A percentile compares a stretch with the other conserved stretches of the same genome.
Evolutionary conservation across 2,329 filamentous ascomycete species (phyloP).

Genomic region (Sphaerulina musiva): DNA sequence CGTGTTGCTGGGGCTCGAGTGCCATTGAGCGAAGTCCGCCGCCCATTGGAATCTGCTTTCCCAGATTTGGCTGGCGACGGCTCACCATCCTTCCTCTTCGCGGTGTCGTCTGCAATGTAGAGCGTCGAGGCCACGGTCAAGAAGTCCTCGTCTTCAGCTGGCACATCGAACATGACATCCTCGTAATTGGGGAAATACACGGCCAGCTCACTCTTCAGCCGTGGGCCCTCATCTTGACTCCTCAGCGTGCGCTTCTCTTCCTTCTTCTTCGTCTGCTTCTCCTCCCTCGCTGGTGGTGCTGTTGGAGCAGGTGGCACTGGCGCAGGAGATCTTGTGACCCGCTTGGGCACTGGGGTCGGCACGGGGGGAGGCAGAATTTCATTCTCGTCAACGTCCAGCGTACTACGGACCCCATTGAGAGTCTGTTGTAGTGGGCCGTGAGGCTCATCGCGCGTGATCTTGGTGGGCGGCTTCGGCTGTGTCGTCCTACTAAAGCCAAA

Average conservation of each 20-base stretch:
- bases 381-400: slow-evolving; percentile 25
- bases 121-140: slow-evolving; percentile 25
- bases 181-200: slow-evolving; percentile 92
- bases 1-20: slow-evolving; percentile 14
- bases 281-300: background rate
- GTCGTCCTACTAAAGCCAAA: slow-evolving; percentile 11
- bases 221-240: slow-evolving; percentile 72
- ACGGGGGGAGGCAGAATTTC: slow-evolving; percentile 16
- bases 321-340: slow-evolving; percentile 13
- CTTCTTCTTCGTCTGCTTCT: slow-evolving; percentile 24
- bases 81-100: slow-evolving; percentile 11
- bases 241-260: slow-evolving; percentile 70
- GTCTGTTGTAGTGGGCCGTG: slow-evolving; percentile 39
- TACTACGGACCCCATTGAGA: slow-evolving; percentile 38
- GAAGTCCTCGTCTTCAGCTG: slow-evolving; percentile 63
- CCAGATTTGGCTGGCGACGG: slow-evolving; percentile 14
- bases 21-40: slow-evolving; percentile 16
- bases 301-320: background rate
- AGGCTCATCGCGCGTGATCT: slow-evolving; percentile 39
- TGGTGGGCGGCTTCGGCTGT: slow-evolving; percentile 35
- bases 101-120: slow-evolving; percentile 30
- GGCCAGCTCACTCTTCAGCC: slow-evolving; percentile 85
- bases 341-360: slow-evolving; percentile 9
- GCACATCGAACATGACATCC: slow-evolving; percentile 81
- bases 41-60: slow-evolving; percentile 7